Conservation (phyloP, 805 yeast genomes). For the Suhomyces tanzawaensis region DNA sequence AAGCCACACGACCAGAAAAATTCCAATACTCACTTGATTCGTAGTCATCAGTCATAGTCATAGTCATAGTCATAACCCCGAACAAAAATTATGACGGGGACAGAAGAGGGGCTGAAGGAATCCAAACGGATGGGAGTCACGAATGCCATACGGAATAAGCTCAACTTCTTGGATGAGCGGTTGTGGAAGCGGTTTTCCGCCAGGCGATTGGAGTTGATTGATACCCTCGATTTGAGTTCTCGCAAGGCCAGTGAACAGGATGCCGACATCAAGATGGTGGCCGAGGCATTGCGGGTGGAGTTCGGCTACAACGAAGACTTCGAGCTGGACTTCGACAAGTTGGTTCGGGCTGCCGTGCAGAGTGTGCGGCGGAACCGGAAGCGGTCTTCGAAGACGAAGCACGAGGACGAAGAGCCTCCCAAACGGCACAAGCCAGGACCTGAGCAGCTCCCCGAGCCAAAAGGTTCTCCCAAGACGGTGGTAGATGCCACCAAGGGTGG, state of each 20-base stretch:
- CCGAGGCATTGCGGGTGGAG: constrained; percentile 72
- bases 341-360: constrained; percentile 92
- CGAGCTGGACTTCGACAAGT: constrained; percentile 75
- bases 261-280: constrained; percentile 72
- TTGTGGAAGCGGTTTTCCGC: constrained; percentile 92
- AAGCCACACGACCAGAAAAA: constrained; percentile 1
- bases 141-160: constrained; percentile 54
- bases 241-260: constrained; percentile 94
- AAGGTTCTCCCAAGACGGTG: constrained; percentile 2
- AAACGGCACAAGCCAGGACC: not conserved
- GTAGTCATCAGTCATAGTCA: constrained; percentile 9
- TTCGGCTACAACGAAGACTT: constrained; percentile 63
- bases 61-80: not conserved
- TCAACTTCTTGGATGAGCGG: constrained; percentile 76
- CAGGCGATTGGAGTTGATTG: constrained; percentile 84
- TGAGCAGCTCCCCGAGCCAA: not conserved
- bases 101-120: constrained; percentile 1
- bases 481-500: constrained; percentile 4
- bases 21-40: constrained; percentile 8
- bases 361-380: constrained; percentile 86
- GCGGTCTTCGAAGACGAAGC: constrained; percentile 44
- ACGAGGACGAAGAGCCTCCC: constrained; percentile 9
- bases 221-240: constrained; percentile 58
- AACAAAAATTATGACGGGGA: not conserved
- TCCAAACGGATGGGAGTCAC: constrained; percentile 49